Percentiles rank a stretch among this genome's conserved stretches.
Evolutionary conservation across 768 basidiomycete genomes (phyloP).

Genomic region (Suillus subluteus): DNA sequence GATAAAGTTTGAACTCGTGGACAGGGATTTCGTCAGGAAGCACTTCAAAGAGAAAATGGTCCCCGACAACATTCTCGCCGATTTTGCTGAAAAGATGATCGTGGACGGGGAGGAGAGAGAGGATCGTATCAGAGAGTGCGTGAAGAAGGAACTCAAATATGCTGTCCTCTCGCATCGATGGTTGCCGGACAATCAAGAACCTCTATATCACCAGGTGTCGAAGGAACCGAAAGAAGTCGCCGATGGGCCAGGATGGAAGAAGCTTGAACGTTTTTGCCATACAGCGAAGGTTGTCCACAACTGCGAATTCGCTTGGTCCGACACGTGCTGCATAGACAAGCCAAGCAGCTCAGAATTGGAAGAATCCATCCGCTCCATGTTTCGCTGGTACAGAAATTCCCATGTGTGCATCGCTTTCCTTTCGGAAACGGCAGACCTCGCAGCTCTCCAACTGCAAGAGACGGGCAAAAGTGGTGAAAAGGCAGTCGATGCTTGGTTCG

Average conservation of each 20-base stretch:
- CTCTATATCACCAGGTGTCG: background rate
- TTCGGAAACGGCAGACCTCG: slow-evolving; percentile 3
- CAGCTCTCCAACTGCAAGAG: background rate
- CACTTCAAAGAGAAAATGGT: background rate
- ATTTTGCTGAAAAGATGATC: background rate
- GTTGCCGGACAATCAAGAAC: background rate
- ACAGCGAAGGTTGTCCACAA: background rate
- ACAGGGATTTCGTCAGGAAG: background rate
- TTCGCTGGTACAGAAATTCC: slow-evolving; percentile 22
- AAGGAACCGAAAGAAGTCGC: background rate
- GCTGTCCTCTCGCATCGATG: slow-evolving; percentile 14
- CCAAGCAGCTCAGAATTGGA: slow-evolving; percentile 23
- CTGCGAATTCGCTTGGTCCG: slow-evolving; percentile 17
- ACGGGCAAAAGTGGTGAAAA: no score
- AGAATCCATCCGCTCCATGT: slow-evolving; percentile 27
- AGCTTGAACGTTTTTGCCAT: slow-evolving; percentile 11
- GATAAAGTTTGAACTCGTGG: background rate
- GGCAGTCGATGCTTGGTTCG: slow-evolving; percentile 18
- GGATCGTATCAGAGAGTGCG: background rate
- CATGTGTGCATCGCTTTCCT: slow-evolving; percentile 20
- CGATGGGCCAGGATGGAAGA: background rate
- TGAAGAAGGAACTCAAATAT: slow-evolving; percentile 11
- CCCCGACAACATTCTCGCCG: background rate
- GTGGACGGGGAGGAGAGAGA: slow-evolving; percentile 6
- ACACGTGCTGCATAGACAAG: slow-evolving; percentile 24